Percentiles rank a stretch among this genome's conserved stretches.
Conservation (phyloP, 352 stramenopile species). For the Globisporangium megalacanthum region DNA sequence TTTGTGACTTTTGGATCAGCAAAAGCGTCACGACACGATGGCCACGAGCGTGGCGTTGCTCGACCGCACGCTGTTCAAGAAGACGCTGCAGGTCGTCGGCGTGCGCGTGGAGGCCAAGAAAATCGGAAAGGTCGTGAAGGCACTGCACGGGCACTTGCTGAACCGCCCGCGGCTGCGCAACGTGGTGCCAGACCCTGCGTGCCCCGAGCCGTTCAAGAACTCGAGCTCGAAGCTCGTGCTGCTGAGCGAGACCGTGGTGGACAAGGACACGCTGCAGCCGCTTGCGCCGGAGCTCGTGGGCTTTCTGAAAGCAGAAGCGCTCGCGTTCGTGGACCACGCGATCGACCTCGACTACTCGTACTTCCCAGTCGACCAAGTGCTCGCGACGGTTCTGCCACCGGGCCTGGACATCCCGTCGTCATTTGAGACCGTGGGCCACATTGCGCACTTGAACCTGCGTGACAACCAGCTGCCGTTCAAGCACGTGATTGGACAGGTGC, state of each 20-base stretch:
- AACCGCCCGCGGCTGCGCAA: conserved; percentile 70
- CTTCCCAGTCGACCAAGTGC: conserved; percentile 71
- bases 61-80: conserved; percentile 66
- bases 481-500: conserved; percentile 95
- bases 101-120: conserved; percentile 79
- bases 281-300: conserved; percentile 43
- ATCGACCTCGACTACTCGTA: conserved; percentile 79
- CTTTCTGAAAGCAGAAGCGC: conserved; percentile 49
- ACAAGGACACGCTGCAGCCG: conserved; percentile 47
- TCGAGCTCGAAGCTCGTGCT: conserved; percentile 68
- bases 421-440: conserved; percentile 96
- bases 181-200: conserved; percentile 63
- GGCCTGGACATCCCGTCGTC: conserved; percentile 88
- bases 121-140: conserved; percentile 67
- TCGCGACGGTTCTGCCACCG: conserved; percentile 79
- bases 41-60: conserved; percentile 25
- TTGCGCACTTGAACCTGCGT: conserved; percentile 97
- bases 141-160: conserved; percentile 63
- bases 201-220: conserved; percentile 55
- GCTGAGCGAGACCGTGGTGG: conserved; percentile 53
- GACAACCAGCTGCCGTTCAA: conserved; percentile 95
- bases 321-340: conserved; percentile 56
- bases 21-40: conserved; percentile 4
- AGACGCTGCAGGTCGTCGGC: conserved; percentile 63
- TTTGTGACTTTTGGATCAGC: neutral